Conservation (phyloP, 371 early-diverging fungal species). For the Amoeboaphelidium occidentale region DNA sequence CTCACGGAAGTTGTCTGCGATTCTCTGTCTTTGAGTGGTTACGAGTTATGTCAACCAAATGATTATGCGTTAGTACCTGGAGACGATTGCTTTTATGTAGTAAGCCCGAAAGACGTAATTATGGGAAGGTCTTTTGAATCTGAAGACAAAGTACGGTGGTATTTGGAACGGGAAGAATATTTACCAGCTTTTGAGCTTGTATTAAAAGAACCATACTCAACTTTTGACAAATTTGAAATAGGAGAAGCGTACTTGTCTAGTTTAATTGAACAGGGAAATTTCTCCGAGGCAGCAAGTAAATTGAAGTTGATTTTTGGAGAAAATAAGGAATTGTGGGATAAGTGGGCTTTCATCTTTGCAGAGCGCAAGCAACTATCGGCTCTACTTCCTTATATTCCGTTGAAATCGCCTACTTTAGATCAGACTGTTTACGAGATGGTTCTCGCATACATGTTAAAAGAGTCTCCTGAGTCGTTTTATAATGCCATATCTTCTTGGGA, state of each 20-base stretch:
- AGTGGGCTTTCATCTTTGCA: slow-evolving; percentile 61
- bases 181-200: slow-evolving; percentile 43
- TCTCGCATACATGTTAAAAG: slow-evolving; percentile 25
- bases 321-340: slow-evolving; percentile 55
- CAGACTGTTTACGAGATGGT: slow-evolving; percentile 67
- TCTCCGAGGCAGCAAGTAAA: slow-evolving; percentile 32
- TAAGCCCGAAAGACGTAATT: slow-evolving; percentile 76
- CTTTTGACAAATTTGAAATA: slow-evolving; percentile 37
- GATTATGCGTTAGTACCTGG: slow-evolving; percentile 32
- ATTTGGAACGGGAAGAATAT: slow-evolving; percentile 43
- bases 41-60: slow-evolving; percentile 59
- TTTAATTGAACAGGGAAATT: slow-evolving; percentile 31
- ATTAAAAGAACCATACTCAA: slow-evolving; percentile 8
- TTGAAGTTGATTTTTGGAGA: slow-evolving; percentile 40
- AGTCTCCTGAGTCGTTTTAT: no score
- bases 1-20: slow-evolving; percentile 68
- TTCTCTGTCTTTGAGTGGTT: slow-evolving; percentile 50
- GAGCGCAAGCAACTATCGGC: slow-evolving; percentile 38
- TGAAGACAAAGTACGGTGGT: slow-evolving; percentile 80
- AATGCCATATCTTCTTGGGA: no score
- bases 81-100: slow-evolving; percentile 23
- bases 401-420: slow-evolving; percentile 40
- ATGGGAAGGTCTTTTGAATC: slow-evolving; percentile 58
- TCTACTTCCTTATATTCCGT: slow-evolving; percentile 51
- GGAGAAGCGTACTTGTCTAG: slow-evolving; percentile 55